A percentile compares a stretch with the other conserved stretches of the same genome.
Conservation (phyloP, 305 asterid genomes). For the Striga hermonthica region DNA sequence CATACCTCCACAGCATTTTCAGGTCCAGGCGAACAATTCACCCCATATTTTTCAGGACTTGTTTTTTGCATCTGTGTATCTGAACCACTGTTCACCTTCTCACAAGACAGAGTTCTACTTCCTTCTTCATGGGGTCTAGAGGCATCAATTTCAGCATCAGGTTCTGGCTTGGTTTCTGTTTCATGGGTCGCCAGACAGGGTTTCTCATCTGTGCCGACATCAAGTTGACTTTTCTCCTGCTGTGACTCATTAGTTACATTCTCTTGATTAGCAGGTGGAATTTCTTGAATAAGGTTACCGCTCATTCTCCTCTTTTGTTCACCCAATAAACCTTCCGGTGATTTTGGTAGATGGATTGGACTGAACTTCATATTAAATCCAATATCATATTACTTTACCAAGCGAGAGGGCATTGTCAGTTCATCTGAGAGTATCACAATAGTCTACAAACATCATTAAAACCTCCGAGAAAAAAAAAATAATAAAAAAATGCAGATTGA, state of each 20-base stretch:
- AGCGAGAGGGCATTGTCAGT: conserved; percentile 12
- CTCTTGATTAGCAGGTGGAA: conserved; percentile 29
- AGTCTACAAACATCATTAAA: too few relatives aligned
- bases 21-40: conserved; percentile 21
- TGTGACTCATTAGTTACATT: conserved; percentile 28
- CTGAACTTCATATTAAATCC: conserved; percentile 32
- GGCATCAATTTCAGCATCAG: conserved; percentile 23
- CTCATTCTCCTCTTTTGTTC: conserved; percentile 32
- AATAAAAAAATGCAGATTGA: conserved; percentile 12
- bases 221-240: conserved; percentile 25
- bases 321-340: conserved; percentile 30
- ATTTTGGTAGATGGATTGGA: conserved; percentile 17
- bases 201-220: conserved; percentile 30
- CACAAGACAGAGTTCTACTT: conserved; percentile 9
- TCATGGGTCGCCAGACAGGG: conserved; percentile 6
- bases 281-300: conserved; percentile 19
- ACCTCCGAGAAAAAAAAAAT: too few relatives aligned
- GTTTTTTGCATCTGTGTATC: conserved; percentile 29
- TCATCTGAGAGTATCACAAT: conserved; percentile 22
- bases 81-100: conserved; percentile 22
- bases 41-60: conserved; percentile 23
- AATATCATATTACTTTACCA: conserved; percentile 14
- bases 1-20: conserved; percentile 36
- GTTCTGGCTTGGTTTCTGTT: conserved; percentile 34
- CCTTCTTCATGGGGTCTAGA: conserved; percentile 30